Evolutionary conservation across 148 eudicot species (phyloP).

Genomic region (Rhododendron molle): DNA sequence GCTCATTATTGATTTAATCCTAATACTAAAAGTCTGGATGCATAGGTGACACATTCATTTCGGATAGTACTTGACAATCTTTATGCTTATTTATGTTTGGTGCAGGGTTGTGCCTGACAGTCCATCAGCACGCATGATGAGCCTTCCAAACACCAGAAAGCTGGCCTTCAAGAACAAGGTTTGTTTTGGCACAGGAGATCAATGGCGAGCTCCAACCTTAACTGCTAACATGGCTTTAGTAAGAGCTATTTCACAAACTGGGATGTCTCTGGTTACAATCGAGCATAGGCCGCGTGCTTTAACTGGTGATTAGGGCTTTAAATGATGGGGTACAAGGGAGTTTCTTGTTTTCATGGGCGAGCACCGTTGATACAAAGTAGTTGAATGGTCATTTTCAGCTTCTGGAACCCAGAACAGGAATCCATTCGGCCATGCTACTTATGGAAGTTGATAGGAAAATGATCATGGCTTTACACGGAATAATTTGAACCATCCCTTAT

Average conservation of each 20-base stretch:
- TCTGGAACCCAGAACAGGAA: background rate
- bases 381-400: background rate
- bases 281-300: constrained; percentile 85
- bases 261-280: constrained; percentile 69
- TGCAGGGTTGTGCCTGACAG: constrained; percentile 71
- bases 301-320: constrained; percentile 48
- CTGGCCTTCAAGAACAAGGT: constrained; percentile 80
- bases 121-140: constrained; percentile 71
- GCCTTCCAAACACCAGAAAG: constrained; percentile 86
- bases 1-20: background rate
- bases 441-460: background rate
- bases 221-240: constrained; percentile 92
- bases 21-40: background rate
- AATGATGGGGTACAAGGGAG: background rate
- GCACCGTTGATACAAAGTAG: background rate
- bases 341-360: background rate
- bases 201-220: constrained; percentile 72
- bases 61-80: background rate
- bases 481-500: background rate
- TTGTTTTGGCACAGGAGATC: constrained; percentile 90
- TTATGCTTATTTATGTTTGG: background rate
- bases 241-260: constrained; percentile 88
- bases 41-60: background rate
- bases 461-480: background rate
- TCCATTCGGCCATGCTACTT: background rate